Base-by-base conservation (phyloP, 768 basidiomycete species). In the Tylopilus sp. region DNA sequence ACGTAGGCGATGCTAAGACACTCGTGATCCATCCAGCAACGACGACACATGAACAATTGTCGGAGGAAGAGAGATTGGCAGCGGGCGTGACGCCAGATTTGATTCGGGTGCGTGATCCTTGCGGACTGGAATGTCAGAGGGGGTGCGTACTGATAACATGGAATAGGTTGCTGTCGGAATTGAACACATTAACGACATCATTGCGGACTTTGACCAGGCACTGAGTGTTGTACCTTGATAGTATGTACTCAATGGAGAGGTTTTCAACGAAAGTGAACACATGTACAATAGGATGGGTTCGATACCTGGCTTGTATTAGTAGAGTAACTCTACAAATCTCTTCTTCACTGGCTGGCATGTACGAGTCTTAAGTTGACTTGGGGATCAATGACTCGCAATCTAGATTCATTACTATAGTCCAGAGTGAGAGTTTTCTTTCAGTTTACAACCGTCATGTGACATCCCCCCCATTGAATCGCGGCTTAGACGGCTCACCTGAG, bases 1-100 rank as follows among this genome's bases (percentile, higher is more conserved):
- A 89, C 61, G 84, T 89, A 24, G 86, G 84, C 1, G 80, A 82
- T 42, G 76, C 81, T 21, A 85, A 85, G 70, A 83, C 81, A 10
- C 75, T 85, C 4, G 81, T 83, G 25, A 82, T 86, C 49, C 79
- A 82, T 54, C 82, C 84, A 1, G 74, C 74, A 13, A 71, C 74
- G 16, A 84, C 84, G 40, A 85, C 84, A 6, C 85, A 85, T 58
- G 72, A 80, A 58, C 84, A 85, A 62, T 65, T 85, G 47, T 67
- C 69, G 1, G 67, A 65, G 4, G 72, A 76, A 40, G 84, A 85
- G 62, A 76, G 77, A 59, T n/a, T 70, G 21, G 58, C 65, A 7
- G 63, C 78, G 0, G 83, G 83, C 0, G 80, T 85, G 8, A 79
- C 78, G 12, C 74, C 74, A 1, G 83, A 85, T 59, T 62, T 83